Percentiles rank a stretch among this genome's conserved stretches.
These are phyloP conservation scores for Botrytis elliptica DNA, from an alignment of 2,329 filamentous ascomycete genomes.

Conservation along the genomic window DNA sequence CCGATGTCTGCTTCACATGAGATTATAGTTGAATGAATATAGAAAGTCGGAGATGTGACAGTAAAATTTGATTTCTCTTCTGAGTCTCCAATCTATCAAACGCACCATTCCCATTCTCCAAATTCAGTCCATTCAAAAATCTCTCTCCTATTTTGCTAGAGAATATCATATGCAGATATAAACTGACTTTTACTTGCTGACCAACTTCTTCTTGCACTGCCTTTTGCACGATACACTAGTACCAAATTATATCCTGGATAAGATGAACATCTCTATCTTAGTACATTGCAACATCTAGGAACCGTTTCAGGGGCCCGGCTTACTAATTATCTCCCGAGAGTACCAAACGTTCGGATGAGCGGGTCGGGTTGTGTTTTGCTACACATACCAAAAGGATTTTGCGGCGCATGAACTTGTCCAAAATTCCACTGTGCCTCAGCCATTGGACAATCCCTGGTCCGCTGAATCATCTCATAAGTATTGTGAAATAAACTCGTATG, in stretches of 20 bases:
- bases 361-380: not conserved
- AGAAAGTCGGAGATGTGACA: not conserved
- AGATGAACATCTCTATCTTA: not conserved
- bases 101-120: not conserved
- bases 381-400: not conserved
- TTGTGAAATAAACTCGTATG: not conserved
- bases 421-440: not conserved
- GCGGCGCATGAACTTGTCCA: not conserved
- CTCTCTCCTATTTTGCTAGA: not conserved
- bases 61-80: too few relatives aligned
- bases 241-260: not conserved
- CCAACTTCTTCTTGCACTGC: not conserved
- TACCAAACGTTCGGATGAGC: not conserved
- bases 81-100: not conserved
- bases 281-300: too few relatives aligned
- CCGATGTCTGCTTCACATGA: not conserved
- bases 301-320: not conserved
- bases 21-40: not conserved
- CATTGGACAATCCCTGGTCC: not conserved
- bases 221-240: not conserved
- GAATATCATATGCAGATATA: not conserved
- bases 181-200: not conserved
- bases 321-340: not conserved
- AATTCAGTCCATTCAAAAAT: not conserved
- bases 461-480: not conserved